Conservation (phyloP, 2,329 filamentous ascomycete species). For the Didymella sp. region DNA sequence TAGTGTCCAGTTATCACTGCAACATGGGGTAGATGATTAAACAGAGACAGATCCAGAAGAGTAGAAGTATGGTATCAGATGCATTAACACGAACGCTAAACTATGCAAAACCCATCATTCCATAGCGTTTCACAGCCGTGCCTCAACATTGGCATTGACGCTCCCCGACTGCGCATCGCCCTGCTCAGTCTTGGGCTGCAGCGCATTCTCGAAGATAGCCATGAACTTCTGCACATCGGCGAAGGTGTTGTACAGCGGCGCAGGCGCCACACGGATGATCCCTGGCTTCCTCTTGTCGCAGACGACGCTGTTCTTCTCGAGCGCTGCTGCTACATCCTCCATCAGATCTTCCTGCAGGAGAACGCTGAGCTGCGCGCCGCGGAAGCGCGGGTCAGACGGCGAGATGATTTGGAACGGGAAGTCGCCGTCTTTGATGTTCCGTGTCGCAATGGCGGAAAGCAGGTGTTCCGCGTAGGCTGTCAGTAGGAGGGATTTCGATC, state of each 20-base stretch:
- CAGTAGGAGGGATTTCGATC: slow-evolving; percentile 73
- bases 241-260: slow-evolving; percentile 83
- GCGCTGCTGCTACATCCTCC: slow-evolving; percentile 67
- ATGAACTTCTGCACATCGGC: slow-evolving; percentile 65
- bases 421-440: slow-evolving; percentile 29
- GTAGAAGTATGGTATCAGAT: slow-evolving; percentile 9
- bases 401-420: slow-evolving; percentile 65
- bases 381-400: slow-evolving; percentile 68
- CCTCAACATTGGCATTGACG: slow-evolving; percentile 14
- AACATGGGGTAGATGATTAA: slow-evolving; percentile 27
- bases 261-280: slow-evolving; percentile 83
- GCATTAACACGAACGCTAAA: slow-evolving; percentile 13
- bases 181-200: slow-evolving; percentile 20
- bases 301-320: slow-evolving; percentile 74
- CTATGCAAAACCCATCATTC: neutral
- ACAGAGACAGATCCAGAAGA: neutral
- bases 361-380: slow-evolving; percentile 83
- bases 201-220: slow-evolving; percentile 58
- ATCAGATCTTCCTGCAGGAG: slow-evolving; percentile 71
- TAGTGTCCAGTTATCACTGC: too few relatives aligned
- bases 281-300: slow-evolving; percentile 85
- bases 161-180: neutral
- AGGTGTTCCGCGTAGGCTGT: slow-evolving; percentile 68
- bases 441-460: slow-evolving; percentile 30
- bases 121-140: slow-evolving; percentile 1